Conservation (phyloP, 768 basidiomycete species). For the Leccinellum luteum region DNA sequence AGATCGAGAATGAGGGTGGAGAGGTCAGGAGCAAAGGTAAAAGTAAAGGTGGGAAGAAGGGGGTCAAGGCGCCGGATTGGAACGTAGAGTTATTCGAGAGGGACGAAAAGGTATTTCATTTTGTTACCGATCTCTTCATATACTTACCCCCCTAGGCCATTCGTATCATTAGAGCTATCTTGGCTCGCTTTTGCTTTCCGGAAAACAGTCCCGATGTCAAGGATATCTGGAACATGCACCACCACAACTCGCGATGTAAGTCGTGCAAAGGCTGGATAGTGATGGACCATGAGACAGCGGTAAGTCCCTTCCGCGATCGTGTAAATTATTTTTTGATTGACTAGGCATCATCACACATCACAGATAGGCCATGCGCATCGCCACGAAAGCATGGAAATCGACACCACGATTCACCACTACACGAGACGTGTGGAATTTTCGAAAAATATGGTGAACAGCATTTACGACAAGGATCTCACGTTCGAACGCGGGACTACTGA, state of each 20-base stretch:
- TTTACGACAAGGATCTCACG: not conserved
- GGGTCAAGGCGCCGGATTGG: conserved; percentile 40
- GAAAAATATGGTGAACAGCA: not conserved
- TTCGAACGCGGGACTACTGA: conserved; percentile 27
- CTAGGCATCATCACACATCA: not conserved
- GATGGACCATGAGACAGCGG: conserved; percentile 48
- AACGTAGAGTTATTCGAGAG: conserved; percentile 49
- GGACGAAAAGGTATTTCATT: conserved; percentile 49
- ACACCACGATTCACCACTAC: conserved; percentile 17
- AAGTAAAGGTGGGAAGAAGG: conserved; percentile 1
- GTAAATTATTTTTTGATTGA: not conserved
- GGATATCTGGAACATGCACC: too few relatives aligned
- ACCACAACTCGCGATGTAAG: conserved; percentile 39
- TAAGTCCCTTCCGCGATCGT: conserved; percentile 24
- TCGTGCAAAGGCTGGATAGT: conserved; percentile 49
- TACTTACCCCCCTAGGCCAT: conserved; percentile 41
- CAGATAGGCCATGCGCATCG: conserved; percentile 64
- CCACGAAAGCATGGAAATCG: conserved; percentile 52
- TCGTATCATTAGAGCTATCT: conserved; percentile 37
- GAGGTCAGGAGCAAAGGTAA: not conserved
- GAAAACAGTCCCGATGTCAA: conserved; percentile 30
- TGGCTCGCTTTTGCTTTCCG: conserved; percentile 31
- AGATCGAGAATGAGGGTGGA: conserved; percentile 11
- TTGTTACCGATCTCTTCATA: not conserved
- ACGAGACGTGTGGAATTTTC: not conserved